Percentiles rank a stretch among this genome's conserved stretches.
These are phyloP conservation scores for Gracilariopsis chorda DNA, from an alignment of 23 red algal genomes.

Conservation along the genomic window DNA sequence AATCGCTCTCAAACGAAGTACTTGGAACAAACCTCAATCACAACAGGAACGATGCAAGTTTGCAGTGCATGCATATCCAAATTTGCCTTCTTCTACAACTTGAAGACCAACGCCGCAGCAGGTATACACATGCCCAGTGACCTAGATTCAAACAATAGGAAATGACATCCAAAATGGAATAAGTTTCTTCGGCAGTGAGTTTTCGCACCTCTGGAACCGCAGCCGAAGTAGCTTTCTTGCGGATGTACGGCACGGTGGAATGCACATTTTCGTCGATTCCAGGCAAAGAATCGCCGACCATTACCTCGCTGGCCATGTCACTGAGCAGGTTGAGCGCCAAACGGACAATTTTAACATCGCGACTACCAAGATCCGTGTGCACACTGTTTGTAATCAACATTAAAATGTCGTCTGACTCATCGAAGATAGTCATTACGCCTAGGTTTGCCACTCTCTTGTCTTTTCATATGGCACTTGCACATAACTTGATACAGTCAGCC, in stretches of 20 bases:
- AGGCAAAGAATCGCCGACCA: constrained; percentile 85
- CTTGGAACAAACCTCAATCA: constrained; percentile 22
- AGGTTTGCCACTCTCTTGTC: constrained; percentile 97
- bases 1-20: neutral
- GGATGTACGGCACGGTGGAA: constrained; percentile 59
- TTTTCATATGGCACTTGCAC: constrained; percentile 79
- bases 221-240: constrained; percentile 90
- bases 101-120: constrained; percentile 38
- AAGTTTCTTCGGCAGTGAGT: constrained; percentile 69
- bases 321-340: constrained; percentile 85
- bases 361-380: constrained; percentile 74
- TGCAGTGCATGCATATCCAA: constrained; percentile 20
- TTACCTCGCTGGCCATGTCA: constrained; percentile 86
- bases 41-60: neutral
- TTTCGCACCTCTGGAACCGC: constrained; percentile 81
- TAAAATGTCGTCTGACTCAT: constrained; percentile 83
- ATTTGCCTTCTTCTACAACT: constrained; percentile 34
- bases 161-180: constrained; percentile 32
- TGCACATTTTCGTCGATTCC: constrained; percentile 74
- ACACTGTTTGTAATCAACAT: constrained; percentile 90
- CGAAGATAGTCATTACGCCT: constrained; percentile 84
- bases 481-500: constrained; percentile 95
- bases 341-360: constrained; percentile 72
- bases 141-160: constrained; percentile 35
- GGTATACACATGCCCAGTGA: constrained; percentile 36